Evolutionary conservation across 495 filamentous ascomycete genomes (phyloP), one percentile per base, ranked within the genome.

Genomic region (Neurospora sp.): DNA sequence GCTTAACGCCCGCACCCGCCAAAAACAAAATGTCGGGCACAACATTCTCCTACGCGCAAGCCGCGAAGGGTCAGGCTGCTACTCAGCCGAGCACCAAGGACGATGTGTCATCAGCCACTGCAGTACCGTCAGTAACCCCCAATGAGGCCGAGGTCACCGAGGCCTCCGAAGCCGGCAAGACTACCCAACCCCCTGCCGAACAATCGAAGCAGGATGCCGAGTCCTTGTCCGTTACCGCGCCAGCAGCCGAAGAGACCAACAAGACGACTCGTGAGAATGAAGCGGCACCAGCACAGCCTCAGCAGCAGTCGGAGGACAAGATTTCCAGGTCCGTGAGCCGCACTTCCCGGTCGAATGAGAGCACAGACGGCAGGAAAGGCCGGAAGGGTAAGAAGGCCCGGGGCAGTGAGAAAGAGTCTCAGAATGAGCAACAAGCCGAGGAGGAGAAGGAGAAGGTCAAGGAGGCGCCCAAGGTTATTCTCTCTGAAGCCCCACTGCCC

Each of bases 1-100:
- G 75, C 69, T 39, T 71, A 31, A 41, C 70, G 46, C 9, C 23
- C 27, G 59, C 20, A 62, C 44, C 18, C 20, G 31, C 39, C 11
- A 46, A 18, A 39, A 12, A n/a, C 70, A 75, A 77, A 35, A 82
- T 82, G 81, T 78, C 82, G 42, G 69, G 82, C 74, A 75, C 87
- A 70, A 80, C 86, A 72, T 96, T 97, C 82, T 97, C 96, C 54
- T 99, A 99, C 83, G 95, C 95, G 73, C 94, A 97, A 86, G 95
- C 95, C 79, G 96, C 95, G 38, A 94, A 93, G 82, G 92, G 93
- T 76, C 86, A 89, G 73, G 82, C 88, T 72, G 76, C 86, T 74
- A 40, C 84, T 71, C 92, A 93, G 46, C 83, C 85, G 9, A 88
- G 89, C n/a, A 87, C 85, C 39, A 82, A 82, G 59, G 93, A 92